Conservation (phyloP, 176 grass and related monocot species). For the Guadua angustifolia region DNA sequence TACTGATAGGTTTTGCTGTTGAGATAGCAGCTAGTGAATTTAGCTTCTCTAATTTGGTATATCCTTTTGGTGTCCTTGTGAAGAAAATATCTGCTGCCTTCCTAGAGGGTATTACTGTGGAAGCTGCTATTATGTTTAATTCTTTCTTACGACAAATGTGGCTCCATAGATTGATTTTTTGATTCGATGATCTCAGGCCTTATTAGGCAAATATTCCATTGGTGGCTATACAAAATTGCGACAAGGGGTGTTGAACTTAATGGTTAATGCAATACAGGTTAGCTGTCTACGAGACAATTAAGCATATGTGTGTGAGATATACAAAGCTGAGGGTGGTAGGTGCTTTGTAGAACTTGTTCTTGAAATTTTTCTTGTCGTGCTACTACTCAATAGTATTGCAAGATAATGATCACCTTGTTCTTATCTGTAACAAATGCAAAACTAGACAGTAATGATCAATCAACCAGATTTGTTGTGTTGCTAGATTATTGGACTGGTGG, state of each 20-base stretch:
- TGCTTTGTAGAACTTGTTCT: not conserved
- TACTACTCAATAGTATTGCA: not conserved
- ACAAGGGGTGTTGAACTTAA: not conserved
- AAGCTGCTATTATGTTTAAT: not conserved
- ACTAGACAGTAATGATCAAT: not conserved
- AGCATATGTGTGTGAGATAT: conserved; percentile 2
- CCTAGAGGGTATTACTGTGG: not conserved
- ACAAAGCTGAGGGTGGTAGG: not conserved
- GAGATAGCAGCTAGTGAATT: not conserved
- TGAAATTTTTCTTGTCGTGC: not conserved
- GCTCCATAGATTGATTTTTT: not conserved
- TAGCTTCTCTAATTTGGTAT: conserved; percentile 1
- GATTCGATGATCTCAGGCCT: not conserved
- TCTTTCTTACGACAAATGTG: not conserved
- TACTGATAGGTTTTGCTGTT: not conserved
- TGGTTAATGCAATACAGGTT: not conserved
- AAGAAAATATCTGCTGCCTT: not conserved
- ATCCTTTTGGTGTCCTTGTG: not conserved
- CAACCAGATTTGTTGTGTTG: not conserved
- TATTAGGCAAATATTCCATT: not conserved
- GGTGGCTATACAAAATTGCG: not conserved
- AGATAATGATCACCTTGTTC: not conserved
- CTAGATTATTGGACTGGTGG: not conserved
- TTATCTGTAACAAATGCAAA: conserved; percentile 30
- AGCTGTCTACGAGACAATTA: not conserved